Base-by-base conservation (phyloP, 1,284 basidiomycete genomes). In the Ceratorhiza oryzae-sativae region DNA sequence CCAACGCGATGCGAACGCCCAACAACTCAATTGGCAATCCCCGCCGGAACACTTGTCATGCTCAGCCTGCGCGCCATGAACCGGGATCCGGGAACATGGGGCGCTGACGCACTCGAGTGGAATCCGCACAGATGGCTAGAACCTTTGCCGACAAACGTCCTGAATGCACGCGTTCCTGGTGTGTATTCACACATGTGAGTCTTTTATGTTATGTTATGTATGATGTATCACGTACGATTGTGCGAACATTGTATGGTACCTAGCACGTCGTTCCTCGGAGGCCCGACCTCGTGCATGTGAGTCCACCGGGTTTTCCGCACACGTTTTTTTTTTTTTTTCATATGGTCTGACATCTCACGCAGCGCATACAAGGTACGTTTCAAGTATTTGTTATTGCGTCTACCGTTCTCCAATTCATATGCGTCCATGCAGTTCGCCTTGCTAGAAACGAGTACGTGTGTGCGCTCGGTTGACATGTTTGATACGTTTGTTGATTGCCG, bases 111-210 rank as follows among this genome's bases (percentile, higher is more conserved):
- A 15, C 36, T 51, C 34, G 49, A 72, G n/a, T 75, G 72, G 71
- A 72, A 73, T 34, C 74, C 74, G 9, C 65, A 72, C 41, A 48
- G 74, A 18, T 75, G 74, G 74, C 34, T 74, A 18, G 25, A 32
- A 48, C 74, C 74, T n/a, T 39, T 68, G 51, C 71, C 58, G 32
- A 27, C 49, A n/a, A 41, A 46, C 20, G 65, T 68, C 20, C 27
- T 15, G 20, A 53, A 68, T 27, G 65, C 65, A 23, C 65, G 65
- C 9, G 42, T 68, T 12, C 65, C 65, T 8, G 65, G 65, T 34
- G 53, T 68, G 8, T 68, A 68, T 30, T 68, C 65, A 23, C 42
- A 68, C 23, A 55, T 68, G 65, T 68, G 36, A 48, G 65, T 56
- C 0, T 10, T 3, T 25, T 25, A 8, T 45, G 15, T 68, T 12